These are phyloP conservation scores for Penicillium goetzii DNA, from an alignment of 495 filamentous ascomycete genomes.

Conservation along the genomic window DNA sequence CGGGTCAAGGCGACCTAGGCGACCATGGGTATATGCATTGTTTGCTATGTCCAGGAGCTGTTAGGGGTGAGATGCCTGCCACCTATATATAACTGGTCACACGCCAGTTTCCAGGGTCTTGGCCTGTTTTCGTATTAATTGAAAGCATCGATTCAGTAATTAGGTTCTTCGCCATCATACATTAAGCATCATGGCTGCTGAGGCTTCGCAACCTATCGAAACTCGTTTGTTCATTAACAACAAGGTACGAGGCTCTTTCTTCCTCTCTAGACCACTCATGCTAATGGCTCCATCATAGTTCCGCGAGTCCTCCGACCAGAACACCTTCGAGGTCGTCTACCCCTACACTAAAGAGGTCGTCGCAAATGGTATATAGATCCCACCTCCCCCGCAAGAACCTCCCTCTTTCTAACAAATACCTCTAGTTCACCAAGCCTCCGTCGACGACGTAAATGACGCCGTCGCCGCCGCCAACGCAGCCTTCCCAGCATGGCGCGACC, in stretches of 20 bases:
- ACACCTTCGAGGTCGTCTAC: slow-evolving; percentile 49
- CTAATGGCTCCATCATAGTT: slow-evolving; percentile 35
- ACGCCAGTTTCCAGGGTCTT: neutral
- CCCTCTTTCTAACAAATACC: slow-evolving; percentile 7
- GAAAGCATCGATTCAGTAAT: neutral
- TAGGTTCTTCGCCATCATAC: neutral
- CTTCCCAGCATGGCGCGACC: slow-evolving; percentile 61
- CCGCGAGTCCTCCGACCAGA: slow-evolving; percentile 45
- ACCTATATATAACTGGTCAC: neutral
- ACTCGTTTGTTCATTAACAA: slow-evolving; percentile 55
- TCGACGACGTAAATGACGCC: slow-evolving; percentile 60
- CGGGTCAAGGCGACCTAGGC: neutral
- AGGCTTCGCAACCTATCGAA: slow-evolving; percentile 29
- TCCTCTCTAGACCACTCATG: neutral
- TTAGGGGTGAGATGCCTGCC: neutral
- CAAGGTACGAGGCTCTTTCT: slow-evolving; percentile 34
- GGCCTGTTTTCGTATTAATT: neutral
- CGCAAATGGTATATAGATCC: slow-evolving; percentile 36
- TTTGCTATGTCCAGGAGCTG: neutral
- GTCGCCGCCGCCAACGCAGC: slow-evolving; percentile 62
- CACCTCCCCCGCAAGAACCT: neutral
- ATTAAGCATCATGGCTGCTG: slow-evolving; percentile 19
- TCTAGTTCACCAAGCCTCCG: slow-evolving; percentile 50
- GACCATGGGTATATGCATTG: neutral
- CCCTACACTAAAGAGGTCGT: slow-evolving; percentile 50